Evolutionary conservation across 139 green algal species (phyloP).

Genomic region (Picochlorum sp.): DNA sequence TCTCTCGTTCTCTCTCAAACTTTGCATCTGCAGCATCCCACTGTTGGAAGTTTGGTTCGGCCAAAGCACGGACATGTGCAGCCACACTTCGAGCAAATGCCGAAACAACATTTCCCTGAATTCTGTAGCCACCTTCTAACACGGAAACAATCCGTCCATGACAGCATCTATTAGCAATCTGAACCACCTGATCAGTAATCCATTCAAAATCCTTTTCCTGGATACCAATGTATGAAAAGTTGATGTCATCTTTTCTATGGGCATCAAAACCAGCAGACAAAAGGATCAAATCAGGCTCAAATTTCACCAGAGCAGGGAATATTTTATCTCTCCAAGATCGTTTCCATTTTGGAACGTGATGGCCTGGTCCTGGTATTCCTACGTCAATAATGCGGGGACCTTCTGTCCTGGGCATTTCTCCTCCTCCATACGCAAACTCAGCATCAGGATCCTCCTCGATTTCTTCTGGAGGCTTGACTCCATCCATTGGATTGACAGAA

Average conservation of each 20-base stretch:
- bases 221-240: constrained; percentile 74
- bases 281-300: constrained; percentile 81
- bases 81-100: constrained; percentile 80
- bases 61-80: constrained; percentile 70
- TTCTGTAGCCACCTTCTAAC: constrained; percentile 88
- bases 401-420: constrained; percentile 10
- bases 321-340: constrained; percentile 84
- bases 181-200: constrained; percentile 76
- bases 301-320: constrained; percentile 41
- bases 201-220: constrained; percentile 83
- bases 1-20: constrained; percentile 39
- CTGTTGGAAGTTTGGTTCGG: constrained; percentile 31
- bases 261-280: constrained; percentile 87
- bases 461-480: neutral
- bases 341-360: constrained; percentile 50
- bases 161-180: constrained; percentile 60
- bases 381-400: constrained; percentile 84
- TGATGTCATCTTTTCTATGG: constrained; percentile 78
- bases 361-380: constrained; percentile 61
- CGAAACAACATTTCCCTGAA: constrained; percentile 63
- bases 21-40: constrained; percentile 35
- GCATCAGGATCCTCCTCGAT: constrained; percentile 35
- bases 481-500: neutral
- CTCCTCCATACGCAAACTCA: constrained; percentile 29
- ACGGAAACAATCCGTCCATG: constrained; percentile 69